phyloP scores from a whole-genome alignment of 352 stramenopile species.

The Thraustochytrium sp. region DNA sequence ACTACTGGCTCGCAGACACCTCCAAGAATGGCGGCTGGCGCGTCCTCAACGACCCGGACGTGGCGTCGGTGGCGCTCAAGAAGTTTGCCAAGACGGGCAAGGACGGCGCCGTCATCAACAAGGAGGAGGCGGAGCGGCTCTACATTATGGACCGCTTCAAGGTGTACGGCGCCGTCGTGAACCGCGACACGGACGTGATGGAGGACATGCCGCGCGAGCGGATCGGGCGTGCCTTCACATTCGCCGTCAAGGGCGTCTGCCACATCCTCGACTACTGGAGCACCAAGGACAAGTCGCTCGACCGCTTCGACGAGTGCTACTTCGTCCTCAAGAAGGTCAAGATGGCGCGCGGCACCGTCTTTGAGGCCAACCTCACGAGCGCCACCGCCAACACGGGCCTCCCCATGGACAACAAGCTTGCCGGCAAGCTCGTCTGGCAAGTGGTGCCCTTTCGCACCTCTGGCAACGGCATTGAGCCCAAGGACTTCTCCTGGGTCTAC shows the following conservation, averaged over 20 bases:
- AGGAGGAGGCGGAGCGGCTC: neutral
- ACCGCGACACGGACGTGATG: neutral
- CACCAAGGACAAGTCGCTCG: neutral
- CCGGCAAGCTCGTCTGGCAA: neutral
- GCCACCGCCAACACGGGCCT: neutral
- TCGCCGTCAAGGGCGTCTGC: neutral
- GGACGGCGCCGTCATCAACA: neutral
- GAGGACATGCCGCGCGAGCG: neutral
- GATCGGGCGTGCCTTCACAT: neutral
- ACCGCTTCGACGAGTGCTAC: neutral
- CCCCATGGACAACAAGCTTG: neutral
- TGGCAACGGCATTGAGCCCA: neutral
- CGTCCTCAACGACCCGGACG: neutral
- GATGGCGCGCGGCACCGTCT: neutral
- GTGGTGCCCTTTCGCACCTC: neutral
- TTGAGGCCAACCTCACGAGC: neutral
- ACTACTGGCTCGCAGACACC: neutral
- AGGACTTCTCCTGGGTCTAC: neutral
- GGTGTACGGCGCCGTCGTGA: neutral
- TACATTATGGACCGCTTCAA: neutral
- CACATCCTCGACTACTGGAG: neutral
- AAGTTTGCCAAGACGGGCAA: neutral
- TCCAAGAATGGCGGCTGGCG: neutral
- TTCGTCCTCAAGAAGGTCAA: constrained; percentile 33
- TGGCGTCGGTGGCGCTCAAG: too few species aligned